A percentile compares a stretch with the other conserved stretches of the same genome.
Conservation (phyloP, 2,329 filamentous ascomycete species). For the Colletotrichum sp. region DNA sequence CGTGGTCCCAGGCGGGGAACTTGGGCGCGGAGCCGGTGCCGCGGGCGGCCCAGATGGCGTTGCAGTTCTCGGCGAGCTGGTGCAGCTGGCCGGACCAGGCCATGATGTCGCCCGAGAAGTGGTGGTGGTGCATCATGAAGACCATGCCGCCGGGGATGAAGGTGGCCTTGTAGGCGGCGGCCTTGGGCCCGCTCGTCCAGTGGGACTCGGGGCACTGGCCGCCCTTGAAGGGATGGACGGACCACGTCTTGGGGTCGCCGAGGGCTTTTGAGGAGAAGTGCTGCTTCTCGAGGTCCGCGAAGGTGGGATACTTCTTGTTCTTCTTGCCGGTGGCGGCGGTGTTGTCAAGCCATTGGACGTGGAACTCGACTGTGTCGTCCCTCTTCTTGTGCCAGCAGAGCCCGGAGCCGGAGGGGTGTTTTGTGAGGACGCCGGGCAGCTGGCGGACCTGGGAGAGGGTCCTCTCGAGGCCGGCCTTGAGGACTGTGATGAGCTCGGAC, state of each 20-base stretch:
- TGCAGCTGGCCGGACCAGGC: slow-evolving; percentile 41
- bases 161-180: slow-evolving; percentile 44
- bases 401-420: slow-evolving; percentile 36
- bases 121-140: slow-evolving; percentile 45
- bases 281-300: slow-evolving; percentile 39
- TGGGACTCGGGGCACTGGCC: slow-evolving; percentile 43
- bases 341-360: slow-evolving; percentile 40
- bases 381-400: slow-evolving; percentile 39
- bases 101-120: slow-evolving; percentile 48
- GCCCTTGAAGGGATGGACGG: slow-evolving; percentile 40
- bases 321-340: not conserved
- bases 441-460: slow-evolving; percentile 42
- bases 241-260: slow-evolving; percentile 37
- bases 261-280: slow-evolving; percentile 37
- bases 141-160: slow-evolving; percentile 45
- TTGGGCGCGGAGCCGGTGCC: not conserved
- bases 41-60: slow-evolving; percentile 26
- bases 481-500: slow-evolving; percentile 22
- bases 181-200: slow-evolving; percentile 34
- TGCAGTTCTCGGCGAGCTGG: slow-evolving; percentile 49
- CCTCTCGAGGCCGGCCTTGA: slow-evolving; percentile 38
- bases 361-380: slow-evolving; percentile 33
- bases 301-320: slow-evolving; percentile 26
- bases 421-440: slow-evolving; percentile 42
- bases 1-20: slow-evolving; percentile 28